Conservation (phyloP, 441 rosid genomes). For the Arabidopsis lyrata region DNA sequence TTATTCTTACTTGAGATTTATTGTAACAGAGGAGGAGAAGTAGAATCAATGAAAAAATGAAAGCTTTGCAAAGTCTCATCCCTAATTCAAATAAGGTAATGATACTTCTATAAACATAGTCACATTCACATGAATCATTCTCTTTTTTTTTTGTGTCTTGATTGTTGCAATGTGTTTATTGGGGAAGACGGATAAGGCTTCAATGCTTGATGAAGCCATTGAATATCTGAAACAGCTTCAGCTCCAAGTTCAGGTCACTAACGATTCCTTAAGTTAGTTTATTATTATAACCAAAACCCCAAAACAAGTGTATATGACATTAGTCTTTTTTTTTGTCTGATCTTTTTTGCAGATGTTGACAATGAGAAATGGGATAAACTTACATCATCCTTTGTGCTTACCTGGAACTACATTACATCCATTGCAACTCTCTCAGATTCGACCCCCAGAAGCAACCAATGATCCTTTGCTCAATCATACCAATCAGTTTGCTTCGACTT, state of each 20-base stretch:
- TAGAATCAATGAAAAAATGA: constrained; percentile 81
- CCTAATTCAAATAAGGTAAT: constrained; percentile 77
- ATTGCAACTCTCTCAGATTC: constrained; percentile 48
- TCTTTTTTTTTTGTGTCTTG: constrained; percentile 4
- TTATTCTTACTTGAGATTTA: not conserved
- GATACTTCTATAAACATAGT: not conserved
- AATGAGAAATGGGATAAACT: constrained; percentile 74
- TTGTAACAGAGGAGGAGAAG: constrained; percentile 70
- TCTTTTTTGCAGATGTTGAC: constrained; percentile 66
- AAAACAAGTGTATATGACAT: not conserved
- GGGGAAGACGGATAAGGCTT: constrained; percentile 73
- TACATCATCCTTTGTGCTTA: constrained; percentile 66
- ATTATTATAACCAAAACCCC: not conserved
- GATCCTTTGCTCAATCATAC: constrained; percentile 47
- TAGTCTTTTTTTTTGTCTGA: not conserved
- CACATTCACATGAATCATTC: not conserved
- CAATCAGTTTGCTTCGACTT: constrained; percentile 48
- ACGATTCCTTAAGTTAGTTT: not conserved
- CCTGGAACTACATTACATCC: constrained; percentile 65
- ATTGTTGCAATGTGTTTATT: constrained; percentile 22
- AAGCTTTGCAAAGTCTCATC: constrained; percentile 70
- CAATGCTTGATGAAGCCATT: constrained; percentile 82
- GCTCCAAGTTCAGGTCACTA: constrained; percentile 73
- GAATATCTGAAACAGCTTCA: constrained; percentile 83
- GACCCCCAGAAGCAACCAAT: constrained; percentile 46